Percentiles rank a stretch among this genome's conserved stretches.
Conservation (phyloP, 441 rosid species). For the Bruguiera hainesii region DNA sequence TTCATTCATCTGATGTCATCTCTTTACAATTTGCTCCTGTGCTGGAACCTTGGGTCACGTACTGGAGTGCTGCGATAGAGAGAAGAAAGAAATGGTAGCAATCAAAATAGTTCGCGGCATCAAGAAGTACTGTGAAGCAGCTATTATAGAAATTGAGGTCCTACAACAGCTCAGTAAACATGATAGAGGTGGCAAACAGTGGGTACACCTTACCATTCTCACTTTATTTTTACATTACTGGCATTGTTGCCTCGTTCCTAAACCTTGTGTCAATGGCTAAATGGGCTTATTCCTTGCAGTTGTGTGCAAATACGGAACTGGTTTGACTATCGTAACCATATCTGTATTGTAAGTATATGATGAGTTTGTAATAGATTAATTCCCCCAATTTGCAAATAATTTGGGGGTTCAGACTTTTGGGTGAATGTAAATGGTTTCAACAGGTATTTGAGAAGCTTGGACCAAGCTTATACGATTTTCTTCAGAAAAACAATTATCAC, state of each 20-base stretch:
- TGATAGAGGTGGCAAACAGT: conserved; percentile 79
- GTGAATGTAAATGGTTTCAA: conserved; percentile 70
- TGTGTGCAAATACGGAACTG: conserved; percentile 96
- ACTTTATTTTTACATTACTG: conserved; percentile 18
- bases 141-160: conserved; percentile 80
- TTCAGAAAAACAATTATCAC: conserved; percentile 95
- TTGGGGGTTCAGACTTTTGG: conserved; percentile 70
- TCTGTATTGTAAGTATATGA: conserved; percentile 90
- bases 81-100: conserved; percentile 82
- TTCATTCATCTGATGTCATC: neutral
- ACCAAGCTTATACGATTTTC: conserved; percentile 96
- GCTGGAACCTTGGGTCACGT: conserved; percentile 91
- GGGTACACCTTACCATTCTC: conserved; percentile 3
- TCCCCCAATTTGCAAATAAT: conserved; percentile 52
- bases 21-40: neutral
- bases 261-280: conserved; percentile 47
- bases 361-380: conserved; percentile 50
- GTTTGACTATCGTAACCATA: conserved; percentile 99
- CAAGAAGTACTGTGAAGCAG: conserved; percentile 83
- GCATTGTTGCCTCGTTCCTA: conserved; percentile 13
- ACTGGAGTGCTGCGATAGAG: conserved; percentile 83
- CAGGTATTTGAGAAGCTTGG: conserved; percentile 99
- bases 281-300: conserved; percentile 90
- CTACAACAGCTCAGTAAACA: conserved; percentile 79
- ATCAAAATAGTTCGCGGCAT: conserved; percentile 79